These are phyloP conservation scores for Stagonosporopsis cucurbitacearum DNA, from an alignment of 2,329 filamentous ascomycete species.

Conservation along the genomic window DNA sequence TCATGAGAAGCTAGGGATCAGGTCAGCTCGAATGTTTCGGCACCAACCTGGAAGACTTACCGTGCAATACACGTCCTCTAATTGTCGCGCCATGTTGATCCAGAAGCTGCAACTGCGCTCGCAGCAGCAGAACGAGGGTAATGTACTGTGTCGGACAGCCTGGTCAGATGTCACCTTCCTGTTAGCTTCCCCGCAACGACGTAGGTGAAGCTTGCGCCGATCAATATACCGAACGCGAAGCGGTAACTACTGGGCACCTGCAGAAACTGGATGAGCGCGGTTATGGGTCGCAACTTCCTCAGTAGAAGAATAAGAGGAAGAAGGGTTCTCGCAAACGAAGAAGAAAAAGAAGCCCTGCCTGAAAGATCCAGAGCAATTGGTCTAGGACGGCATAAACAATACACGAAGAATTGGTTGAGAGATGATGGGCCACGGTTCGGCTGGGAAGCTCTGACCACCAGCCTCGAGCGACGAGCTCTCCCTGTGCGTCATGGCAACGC, in stretches of 20 bases:
- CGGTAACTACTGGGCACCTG: constrained; percentile 26
- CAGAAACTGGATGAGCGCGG: constrained; percentile 21
- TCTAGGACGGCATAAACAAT: constrained; percentile 15
- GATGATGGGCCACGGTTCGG: constrained; percentile 13
- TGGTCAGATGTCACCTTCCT: constrained; percentile 18
- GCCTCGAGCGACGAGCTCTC: constrained; percentile 15
- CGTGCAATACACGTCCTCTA: constrained; percentile 71
- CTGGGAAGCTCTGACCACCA: neutral
- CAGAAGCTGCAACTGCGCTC: neutral
- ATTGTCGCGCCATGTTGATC: constrained; percentile 41
- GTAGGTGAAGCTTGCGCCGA: constrained; percentile 32
- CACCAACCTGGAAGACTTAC: constrained; percentile 51
- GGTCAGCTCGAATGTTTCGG: constrained; percentile 35
- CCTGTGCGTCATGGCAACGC: constrained; percentile 9
- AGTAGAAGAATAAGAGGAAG: neutral
- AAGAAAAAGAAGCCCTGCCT: constrained; percentile 1
- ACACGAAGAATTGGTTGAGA: constrained; percentile 22
- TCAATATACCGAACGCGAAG: constrained; percentile 33
- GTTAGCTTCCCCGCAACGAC: constrained; percentile 37
- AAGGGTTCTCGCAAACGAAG: neutral
- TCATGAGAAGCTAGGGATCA: constrained; percentile 78
- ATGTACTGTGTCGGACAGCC: constrained; percentile 3
- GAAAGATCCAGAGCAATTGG: constrained; percentile 14
- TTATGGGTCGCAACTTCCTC: neutral
- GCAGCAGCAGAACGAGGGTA: constrained; percentile 6